Base-by-base conservation (phyloP, 352 stramenopile genomes). In the Phytophthora capsici region DNA sequence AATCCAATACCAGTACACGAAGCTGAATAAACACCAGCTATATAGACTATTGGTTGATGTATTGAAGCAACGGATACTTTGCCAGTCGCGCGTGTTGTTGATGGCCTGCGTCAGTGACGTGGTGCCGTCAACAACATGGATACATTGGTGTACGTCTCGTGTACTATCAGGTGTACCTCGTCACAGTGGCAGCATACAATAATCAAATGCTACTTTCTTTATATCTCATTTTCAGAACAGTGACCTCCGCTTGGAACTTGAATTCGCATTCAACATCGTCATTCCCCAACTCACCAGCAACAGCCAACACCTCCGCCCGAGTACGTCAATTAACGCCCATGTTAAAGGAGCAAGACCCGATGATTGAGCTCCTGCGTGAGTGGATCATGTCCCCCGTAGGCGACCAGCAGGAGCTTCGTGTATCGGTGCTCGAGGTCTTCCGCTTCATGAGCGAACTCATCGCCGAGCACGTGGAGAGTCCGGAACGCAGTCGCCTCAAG, bases 321-420 rank as follows among this genome's bases (percentile, higher is more conserved):
- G 45, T 32, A 20, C 19, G 30, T 55, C 17, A 44, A 56, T 14
- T 22, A 48, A 32, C 37, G 56, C 19, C 28, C 23, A 94, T 94
- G 86, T 71, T 94, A 14, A 94, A 94, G 58, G 86, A 94, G 60
- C 73, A 94, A 65, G 86, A 94, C 63, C 82, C 86, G 47, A 88
- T 94, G 78, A 94, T 94, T 53, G 86, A 94, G 63, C 66, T 94
- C 17, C 86, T 94, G 58, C 86, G 77, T 40, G 83, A 94, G 73
- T 92, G 80, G 82, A 94, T 94, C 76, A 92, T 92, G 71, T 71
- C 82, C 44, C 82, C 82, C 6, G 67, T 88, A 19, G 82, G 87
- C 43, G 72, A 89, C 51, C 73, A 72, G 16, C 71, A 70, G 12
- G 84, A 86, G 28, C 62, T 93, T 37, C 84, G 89, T 47, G 67